These are phyloP conservation scores for Myotisia sp. DNA, from an alignment of 2,329 filamentous ascomycete species.

Conservation along the genomic window DNA sequence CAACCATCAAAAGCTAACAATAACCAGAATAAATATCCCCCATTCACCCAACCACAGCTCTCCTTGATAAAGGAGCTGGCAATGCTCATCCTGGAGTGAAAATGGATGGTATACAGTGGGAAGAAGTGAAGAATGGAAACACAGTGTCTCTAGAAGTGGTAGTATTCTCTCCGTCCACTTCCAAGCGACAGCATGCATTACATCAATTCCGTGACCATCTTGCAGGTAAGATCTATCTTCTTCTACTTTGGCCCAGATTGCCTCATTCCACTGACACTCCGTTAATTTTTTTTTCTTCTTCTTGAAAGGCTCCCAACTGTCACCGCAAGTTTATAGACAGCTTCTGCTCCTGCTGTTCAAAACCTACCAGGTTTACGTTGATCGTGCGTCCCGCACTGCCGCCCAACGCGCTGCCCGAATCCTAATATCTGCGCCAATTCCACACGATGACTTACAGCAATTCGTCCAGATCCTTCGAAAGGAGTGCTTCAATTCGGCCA, in stretches of 20 bases:
- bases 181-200: conserved; percentile 27
- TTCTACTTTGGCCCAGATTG: too few species aligned
- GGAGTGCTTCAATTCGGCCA: conserved; percentile 61
- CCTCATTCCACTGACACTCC: conserved; percentile 2
- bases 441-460: conserved; percentile 36
- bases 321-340: conserved; percentile 21
- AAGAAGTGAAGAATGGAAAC: conserved; percentile 30
- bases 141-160: conserved; percentile 26
- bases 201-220: conserved; percentile 33
- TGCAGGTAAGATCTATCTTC: conserved; percentile 24
- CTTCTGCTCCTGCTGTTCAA: conserved; percentile 65
- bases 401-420: conserved; percentile 66
- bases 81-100: conserved; percentile 12
- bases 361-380: conserved; percentile 76
- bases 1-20: too few species aligned
- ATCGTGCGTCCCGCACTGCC: conserved; percentile 68
- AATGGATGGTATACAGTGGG: conserved; percentile 33
- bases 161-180: conserved; percentile 31
- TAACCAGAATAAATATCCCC: too few species aligned
- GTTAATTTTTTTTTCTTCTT: neutral
- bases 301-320: conserved; percentile 21
- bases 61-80: conserved; percentile 1
- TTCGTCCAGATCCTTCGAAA: conserved; percentile 54
- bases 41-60: too few species aligned
- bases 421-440: conserved; percentile 46